These are phyloP conservation scores for Xerocomus amazonicus DNA, from an alignment of 1,284 basidiomycete species.

Conservation along the genomic window DNA sequence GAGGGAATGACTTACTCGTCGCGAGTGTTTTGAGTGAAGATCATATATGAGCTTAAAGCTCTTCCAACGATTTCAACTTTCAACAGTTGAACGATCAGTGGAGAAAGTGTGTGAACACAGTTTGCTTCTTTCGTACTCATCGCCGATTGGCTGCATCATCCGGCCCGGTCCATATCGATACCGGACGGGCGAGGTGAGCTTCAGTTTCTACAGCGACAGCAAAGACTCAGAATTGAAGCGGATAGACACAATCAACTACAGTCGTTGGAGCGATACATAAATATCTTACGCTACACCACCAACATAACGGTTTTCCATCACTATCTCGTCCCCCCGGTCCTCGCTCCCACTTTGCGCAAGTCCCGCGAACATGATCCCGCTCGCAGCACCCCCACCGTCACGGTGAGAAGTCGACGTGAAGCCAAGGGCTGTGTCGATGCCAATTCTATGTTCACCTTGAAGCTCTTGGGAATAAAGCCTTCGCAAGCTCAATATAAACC, in stretches of 20 bases:
- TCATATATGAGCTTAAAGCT: constrained; percentile 56
- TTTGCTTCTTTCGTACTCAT: no score
- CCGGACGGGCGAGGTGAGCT: no score
- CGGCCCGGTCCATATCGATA: no score
- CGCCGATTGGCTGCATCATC: no score
- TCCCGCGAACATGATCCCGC: not conserved
- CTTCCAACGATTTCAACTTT: not conserved
- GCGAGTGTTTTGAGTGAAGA: constrained; percentile 76
- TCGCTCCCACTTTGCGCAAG: not conserved
- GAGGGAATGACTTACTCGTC: constrained; percentile 65
- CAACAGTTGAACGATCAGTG: no score
- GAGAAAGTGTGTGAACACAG: no score
- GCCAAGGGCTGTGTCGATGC: not conserved
- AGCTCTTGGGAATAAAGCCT: not conserved
- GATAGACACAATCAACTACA: no score
- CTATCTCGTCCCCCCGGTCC: not conserved
- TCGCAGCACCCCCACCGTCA: no score
- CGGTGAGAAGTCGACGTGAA: not conserved
- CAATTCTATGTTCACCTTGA: not conserved
- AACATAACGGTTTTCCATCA: not conserved
- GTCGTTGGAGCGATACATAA: no score
- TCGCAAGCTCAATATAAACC: not conserved
- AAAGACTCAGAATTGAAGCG: no score
- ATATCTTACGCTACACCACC: no score
- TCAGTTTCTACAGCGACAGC: no score